These are phyloP conservation scores for Symbiotaphrina buchneri DNA, from an alignment of 495 filamentous ascomycete species.

Conservation along the genomic window DNA sequence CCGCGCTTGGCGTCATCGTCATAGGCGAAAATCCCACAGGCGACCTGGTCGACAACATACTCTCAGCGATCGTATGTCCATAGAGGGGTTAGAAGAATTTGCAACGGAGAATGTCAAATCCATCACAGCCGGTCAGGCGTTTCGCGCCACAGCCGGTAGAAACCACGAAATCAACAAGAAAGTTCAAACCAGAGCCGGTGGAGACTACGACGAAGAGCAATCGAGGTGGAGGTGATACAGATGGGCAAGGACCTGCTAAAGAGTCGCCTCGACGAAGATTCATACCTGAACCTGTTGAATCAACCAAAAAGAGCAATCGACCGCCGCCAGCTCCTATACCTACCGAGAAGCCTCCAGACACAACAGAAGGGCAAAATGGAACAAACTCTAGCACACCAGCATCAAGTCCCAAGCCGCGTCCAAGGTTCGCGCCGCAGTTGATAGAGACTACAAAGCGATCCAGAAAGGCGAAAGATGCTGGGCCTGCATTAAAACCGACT, in stretches of 20 bases:
- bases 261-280: constrained; percentile 9
- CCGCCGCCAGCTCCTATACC: no score
- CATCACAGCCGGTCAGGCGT: constrained; percentile 9
- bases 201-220: constrained; percentile 40
- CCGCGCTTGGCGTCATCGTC: no score
- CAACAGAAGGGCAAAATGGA: no score
- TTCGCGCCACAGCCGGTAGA: constrained; percentile 38
- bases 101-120: background rate
- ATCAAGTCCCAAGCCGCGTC: constrained; percentile 7
- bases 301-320: constrained; percentile 10
- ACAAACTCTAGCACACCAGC: no score
- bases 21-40: no score
- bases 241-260: constrained; percentile 16
- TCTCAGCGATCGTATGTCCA: no score
- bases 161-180: constrained; percentile 24
- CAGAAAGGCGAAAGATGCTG: constrained; percentile 15
- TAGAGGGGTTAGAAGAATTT: no score
- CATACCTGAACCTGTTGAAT: constrained; percentile 12
- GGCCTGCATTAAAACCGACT: constrained; percentile 9
- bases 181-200: constrained; percentile 40
- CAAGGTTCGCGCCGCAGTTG: constrained; percentile 32
- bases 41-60: no score
- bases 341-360: no score
- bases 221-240: constrained; percentile 21
- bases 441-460: constrained; percentile 31